Base-by-base conservation (phyloP, 306 rosid genomes). In the Echinosophora koreensis region DNA sequence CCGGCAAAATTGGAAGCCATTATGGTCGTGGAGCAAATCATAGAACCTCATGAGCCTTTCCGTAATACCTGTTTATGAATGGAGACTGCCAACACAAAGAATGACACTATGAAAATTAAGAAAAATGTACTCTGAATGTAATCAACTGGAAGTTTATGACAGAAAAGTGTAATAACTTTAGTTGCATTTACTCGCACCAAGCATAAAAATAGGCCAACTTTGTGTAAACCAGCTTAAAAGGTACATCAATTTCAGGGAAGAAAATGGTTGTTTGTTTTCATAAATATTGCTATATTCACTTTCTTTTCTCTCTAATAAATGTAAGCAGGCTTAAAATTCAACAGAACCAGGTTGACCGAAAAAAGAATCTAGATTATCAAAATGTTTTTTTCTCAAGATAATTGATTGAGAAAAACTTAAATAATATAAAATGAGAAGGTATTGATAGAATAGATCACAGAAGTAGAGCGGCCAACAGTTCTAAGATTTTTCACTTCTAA, bases 51-150 rank as follows among this genome's bases (percentile, higher is more conserved):
- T 91, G 90, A 84, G 93, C 97, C 82, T 86, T 91, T 52, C 93
- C 97, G 0, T 87, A 87, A 74, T 89, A 91, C 87, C 97, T 82
- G 83, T 91, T 91, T 47, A 91, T 91, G 78, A 91, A 91, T 50
- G 86, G 84, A 56, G 92, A 88, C 93, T 91, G 86, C 86, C 83
- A 78, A 68, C 16, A 66, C 41, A 54, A 41, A 57, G 10, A 34
- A 63, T 15, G 27, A n/a, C 8, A 6, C 3, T n/a, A 5, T n/a
- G 39, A 32, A 46, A 16, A 66, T 56, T n/a, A 65, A 54, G 14
- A 28, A n/a, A 62, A 80, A 22, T 11, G 52, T 42, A 61, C 41
- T 49, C 1, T 34, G 64, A 34, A 57, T 4, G 38, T 12, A 32
- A 56, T 47, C 71, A 46, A 52, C 34, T 8, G 34, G n/a, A 17